Conservation (phyloP, 345 rosid species). For the Acer saccharum region DNA sequence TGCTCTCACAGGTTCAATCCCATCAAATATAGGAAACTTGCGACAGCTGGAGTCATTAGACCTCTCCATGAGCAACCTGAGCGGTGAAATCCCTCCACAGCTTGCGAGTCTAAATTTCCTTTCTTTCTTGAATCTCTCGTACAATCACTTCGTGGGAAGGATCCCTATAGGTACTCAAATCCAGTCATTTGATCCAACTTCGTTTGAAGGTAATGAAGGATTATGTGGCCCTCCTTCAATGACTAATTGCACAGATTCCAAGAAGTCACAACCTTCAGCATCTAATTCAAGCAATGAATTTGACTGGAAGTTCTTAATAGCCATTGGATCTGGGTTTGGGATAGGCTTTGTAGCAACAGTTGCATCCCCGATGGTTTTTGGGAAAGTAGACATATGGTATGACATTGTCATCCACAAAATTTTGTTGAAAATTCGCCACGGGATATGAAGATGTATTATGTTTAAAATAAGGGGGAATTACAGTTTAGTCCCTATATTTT, state of each 20-base stretch:
- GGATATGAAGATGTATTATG: too few relatives aligned
- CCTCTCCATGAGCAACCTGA: slow-evolving; percentile 29
- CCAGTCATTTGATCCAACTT: slow-evolving; percentile 19
- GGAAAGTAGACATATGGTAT: slow-evolving; percentile 27
- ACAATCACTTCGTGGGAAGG: slow-evolving; percentile 26
- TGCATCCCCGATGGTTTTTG: slow-evolving; percentile 35
- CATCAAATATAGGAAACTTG: slow-evolving; percentile 31
- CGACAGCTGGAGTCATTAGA: slow-evolving; percentile 37
- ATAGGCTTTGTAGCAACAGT: neutral
- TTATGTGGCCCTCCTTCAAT: slow-evolving; percentile 28
- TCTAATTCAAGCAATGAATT: too few relatives aligned
- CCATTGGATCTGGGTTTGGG: too few relatives aligned
- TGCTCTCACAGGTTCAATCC: slow-evolving; percentile 26
- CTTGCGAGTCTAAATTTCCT: slow-evolving; percentile 37
- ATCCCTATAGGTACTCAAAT: slow-evolving; percentile 35
- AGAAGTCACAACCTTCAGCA: too few relatives aligned
- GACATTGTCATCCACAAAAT: slow-evolving; percentile 39
- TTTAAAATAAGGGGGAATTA: too few relatives aligned
- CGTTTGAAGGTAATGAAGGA: slow-evolving; percentile 28
- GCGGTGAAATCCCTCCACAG: slow-evolving; percentile 27
- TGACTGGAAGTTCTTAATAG: too few relatives aligned
- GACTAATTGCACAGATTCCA: neutral
- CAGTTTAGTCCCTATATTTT: too few relatives aligned
- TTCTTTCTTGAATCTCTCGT: slow-evolving; percentile 37
- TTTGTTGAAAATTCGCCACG: slow-evolving; percentile 23